Conservation (phyloP, 2,329 filamentous ascomycete species). For the Fusarium albidum region DNA sequence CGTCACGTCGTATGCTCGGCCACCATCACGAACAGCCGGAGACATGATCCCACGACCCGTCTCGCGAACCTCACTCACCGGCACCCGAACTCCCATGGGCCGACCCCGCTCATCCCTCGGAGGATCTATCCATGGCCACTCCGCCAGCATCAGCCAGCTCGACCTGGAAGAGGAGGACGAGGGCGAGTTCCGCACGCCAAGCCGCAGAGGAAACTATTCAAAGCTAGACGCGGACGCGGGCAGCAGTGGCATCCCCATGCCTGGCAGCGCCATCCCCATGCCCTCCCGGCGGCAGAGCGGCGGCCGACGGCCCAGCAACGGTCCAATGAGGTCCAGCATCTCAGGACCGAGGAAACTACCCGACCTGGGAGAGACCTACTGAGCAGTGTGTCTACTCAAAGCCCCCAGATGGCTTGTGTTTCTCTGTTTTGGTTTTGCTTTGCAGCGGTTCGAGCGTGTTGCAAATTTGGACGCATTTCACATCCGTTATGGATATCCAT, state of each 20-base stretch:
- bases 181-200: slow-evolving; percentile 58
- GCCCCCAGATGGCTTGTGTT: slow-evolving; percentile 24
- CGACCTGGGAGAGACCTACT: slow-evolving; percentile 65
- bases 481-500: slow-evolving; percentile 33
- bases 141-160: slow-evolving; percentile 64
- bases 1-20: slow-evolving; percentile 62
- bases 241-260: slow-evolving; percentile 50
- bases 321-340: slow-evolving; percentile 44
- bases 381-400: slow-evolving; percentile 29
- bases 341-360: slow-evolving; percentile 51
- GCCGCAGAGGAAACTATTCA: slow-evolving; percentile 62
- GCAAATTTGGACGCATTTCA: slow-evolving; percentile 33
- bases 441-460: slow-evolving; percentile 33
- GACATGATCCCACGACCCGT: slow-evolving; percentile 68
- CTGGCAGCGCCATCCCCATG: slow-evolving; percentile 57
- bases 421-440: slow-evolving; percentile 34
- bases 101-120: slow-evolving; percentile 77
- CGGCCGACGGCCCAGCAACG: slow-evolving; percentile 53
- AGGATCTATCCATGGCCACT: slow-evolving; percentile 67
- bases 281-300: slow-evolving; percentile 56
- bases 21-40: slow-evolving; percentile 56
- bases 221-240: slow-evolving; percentile 54
- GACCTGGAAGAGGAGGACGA: slow-evolving; percentile 57
- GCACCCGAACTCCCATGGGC: slow-evolving; percentile 70
- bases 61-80: slow-evolving; percentile 69